phyloP scores from a whole-genome alignment of 2,329 filamentous ascomycete species.

The Hortaea sp. region DNA sequence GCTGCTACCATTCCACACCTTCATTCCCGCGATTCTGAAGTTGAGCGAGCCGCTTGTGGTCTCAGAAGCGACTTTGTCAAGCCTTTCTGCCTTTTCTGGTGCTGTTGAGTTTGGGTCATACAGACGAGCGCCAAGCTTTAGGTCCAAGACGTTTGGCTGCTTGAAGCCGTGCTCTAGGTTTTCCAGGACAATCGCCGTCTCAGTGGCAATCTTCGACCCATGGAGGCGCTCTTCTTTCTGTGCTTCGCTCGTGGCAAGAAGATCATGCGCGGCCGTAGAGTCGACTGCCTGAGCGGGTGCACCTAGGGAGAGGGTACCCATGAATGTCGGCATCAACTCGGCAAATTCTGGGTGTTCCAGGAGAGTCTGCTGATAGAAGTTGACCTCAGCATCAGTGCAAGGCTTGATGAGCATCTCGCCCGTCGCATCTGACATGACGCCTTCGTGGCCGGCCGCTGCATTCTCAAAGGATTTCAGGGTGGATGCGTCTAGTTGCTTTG shows the following conservation, averaged over 20 bases:
- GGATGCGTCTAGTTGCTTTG: conserved; percentile 18
- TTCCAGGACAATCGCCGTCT: conserved; percentile 71
- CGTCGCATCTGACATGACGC: conserved; percentile 72
- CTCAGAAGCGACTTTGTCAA: conserved; percentile 49
- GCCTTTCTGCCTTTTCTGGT: conserved; percentile 45
- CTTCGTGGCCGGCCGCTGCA: conserved; percentile 79
- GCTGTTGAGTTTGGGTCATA: conserved; percentile 63
- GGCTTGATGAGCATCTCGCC: conserved; percentile 91
- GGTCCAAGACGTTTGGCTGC: conserved; percentile 80
- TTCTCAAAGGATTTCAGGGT: conserved; percentile 61
- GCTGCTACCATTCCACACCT: conserved; percentile 41
- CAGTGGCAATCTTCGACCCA: conserved; percentile 60
- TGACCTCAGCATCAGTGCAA: conserved; percentile 73
- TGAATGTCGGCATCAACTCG: conserved; percentile 72
- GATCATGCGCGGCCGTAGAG: conserved; percentile 7
- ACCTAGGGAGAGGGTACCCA: conserved; percentile 68
- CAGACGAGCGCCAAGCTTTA: conserved; percentile 77
- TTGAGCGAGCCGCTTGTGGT: conserved; percentile 52
- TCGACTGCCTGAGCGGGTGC: conserved; percentile 27
- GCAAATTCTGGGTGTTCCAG: conserved; percentile 61
- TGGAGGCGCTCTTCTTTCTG: conserved; percentile 32
- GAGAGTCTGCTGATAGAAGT: conserved; percentile 72
- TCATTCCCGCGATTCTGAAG: conserved; percentile 57
- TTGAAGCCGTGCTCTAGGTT: conserved; percentile 75
- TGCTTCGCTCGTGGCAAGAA: conserved; percentile 13